Base-by-base conservation (phyloP, 2,329 filamentous ascomycete species). In the Pestalotiopsis sp. region DNA sequence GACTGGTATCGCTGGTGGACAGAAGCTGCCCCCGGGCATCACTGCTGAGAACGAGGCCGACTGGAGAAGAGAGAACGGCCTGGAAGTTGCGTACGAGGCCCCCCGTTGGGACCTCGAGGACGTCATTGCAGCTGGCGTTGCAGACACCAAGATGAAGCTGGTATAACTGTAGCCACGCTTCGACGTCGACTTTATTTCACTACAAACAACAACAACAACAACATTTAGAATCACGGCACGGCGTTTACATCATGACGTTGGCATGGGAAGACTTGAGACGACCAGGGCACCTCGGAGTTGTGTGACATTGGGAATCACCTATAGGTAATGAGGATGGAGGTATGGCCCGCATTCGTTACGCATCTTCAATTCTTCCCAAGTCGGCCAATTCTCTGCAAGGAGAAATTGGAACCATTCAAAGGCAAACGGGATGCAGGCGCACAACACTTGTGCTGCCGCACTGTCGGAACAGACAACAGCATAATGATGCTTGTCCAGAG, bases 1-100 rank as follows among this genome's bases (percentile, higher is more conserved):
- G n/a, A 97, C 93, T 14, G 96, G 96, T 73, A 90, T 98, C 75
- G 95, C 96, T 13, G 96, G 96, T 72, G 96, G 96, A 68, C 89
- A 93, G 49, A 88, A 93, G 64, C 91, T 95, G 2, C 90, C 91
- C 3, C 91, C 93, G 45, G 92, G 90, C 17, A 85, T 93, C 52
- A 87, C 88, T 0, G 86, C 90, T 11, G 90, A 95, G 77, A 90
- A 91, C 78, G 93, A 97, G 80, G 84, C 87, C 71, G 89, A 92
- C 75, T 90, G 90, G 86, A 84, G 87, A 67, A 86, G 85, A 74
- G 84, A 85, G 67, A 88, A 87, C 62, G 88, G 88, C 55, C 80
- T 95, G 20, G 88, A 93, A 72, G 92, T 93, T 72, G 90, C 96
- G 67, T 85, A 97, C 73, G 83, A 85, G 72, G 88, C 93, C 67